These are phyloP conservation scores for Cordyceps cicadae DNA, from an alignment of 2,329 filamentous ascomycete genomes.

Conservation along the genomic window DNA sequence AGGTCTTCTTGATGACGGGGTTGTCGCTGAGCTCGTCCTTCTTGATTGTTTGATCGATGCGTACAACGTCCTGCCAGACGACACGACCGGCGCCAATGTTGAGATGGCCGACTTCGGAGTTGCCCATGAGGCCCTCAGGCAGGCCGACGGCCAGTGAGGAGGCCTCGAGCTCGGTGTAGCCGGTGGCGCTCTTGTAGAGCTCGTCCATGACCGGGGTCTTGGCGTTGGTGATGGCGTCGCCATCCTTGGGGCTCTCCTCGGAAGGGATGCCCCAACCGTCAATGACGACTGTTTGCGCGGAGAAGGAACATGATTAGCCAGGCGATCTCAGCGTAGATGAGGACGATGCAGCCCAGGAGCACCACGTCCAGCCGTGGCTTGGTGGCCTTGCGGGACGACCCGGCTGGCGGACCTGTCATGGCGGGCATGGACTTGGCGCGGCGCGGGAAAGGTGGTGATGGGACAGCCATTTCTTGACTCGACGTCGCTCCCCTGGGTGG, in stretches of 20 bases:
- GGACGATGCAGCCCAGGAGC: conserved; percentile 41
- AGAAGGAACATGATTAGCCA: conserved; percentile 52
- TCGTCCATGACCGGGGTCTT: conserved; percentile 92
- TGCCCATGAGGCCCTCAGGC: conserved; percentile 96
- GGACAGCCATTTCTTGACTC: background rate
- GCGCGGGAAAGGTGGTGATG: background rate
- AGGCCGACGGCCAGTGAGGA: conserved; percentile 93
- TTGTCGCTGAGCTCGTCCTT: conserved; percentile 70
- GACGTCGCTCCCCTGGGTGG: background rate
- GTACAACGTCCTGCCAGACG: conserved; percentile 96
- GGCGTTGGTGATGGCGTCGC: conserved; percentile 91
- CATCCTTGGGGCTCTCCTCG: conserved; percentile 71
- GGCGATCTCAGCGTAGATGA: conserved; percentile 48
- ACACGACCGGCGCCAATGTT: conserved; percentile 97
- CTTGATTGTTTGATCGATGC: conserved; percentile 90
- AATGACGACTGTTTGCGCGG: conserved; percentile 72
- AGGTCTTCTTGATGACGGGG: conserved; percentile 65
- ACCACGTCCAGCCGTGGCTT: conserved; percentile 43
- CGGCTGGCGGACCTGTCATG: conserved; percentile 4
- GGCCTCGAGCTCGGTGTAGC: conserved; percentile 88
- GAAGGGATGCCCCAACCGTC: conserved; percentile 94
- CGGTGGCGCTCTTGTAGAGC: conserved; percentile 72
- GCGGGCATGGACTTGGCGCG: background rate
- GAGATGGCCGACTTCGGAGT: conserved; percentile 95
- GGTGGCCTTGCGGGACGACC: conserved; percentile 39